Conservation (phyloP, 2,329 filamentous ascomycete genomes). For the Clonostachys chloroleuca region DNA sequence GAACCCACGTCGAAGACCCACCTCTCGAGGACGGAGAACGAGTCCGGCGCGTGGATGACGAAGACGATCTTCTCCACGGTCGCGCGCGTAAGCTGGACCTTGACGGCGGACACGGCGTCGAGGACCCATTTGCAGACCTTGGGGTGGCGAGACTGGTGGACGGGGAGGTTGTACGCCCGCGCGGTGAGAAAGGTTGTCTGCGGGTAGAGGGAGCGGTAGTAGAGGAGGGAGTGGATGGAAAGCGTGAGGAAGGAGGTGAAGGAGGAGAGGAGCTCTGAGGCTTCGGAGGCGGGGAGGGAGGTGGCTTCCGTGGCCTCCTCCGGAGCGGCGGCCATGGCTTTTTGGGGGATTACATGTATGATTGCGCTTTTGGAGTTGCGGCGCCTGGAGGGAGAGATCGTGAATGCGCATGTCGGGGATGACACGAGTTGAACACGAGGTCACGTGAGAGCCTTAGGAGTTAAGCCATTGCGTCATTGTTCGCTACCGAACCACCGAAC, state of each 20-base stretch:
- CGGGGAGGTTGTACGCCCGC: conserved; percentile 77
- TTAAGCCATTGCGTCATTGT: too few relatives aligned
- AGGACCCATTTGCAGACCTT: conserved; percentile 81
- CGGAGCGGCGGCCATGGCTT: not conserved
- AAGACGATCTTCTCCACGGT: conserved; percentile 41
- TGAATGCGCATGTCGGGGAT: too few relatives aligned
- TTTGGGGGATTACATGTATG: too few relatives aligned
- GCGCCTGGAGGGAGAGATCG: too few relatives aligned
- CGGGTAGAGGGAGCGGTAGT: conserved; percentile 78
- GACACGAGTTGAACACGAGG: too few relatives aligned
- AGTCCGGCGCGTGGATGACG: conserved; percentile 35
- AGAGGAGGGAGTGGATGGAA: conserved; percentile 81
- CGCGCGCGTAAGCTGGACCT: conserved; percentile 61
- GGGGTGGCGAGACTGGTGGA: conserved; percentile 83
- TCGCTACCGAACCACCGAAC: too few relatives aligned
- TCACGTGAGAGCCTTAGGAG: too few relatives aligned
- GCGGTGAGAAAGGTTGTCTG: conserved; percentile 70
- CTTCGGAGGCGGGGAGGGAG: not conserved
- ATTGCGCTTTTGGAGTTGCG: too few relatives aligned
- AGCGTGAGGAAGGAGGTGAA: conserved; percentile 80
- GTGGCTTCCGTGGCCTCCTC: not conserved
- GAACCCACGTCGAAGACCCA: conserved; percentile 55
- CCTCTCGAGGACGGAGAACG: conserved; percentile 46
- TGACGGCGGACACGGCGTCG: conserved; percentile 71
- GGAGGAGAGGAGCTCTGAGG: conserved; percentile 49